Evolutionary conservation across 2,329 filamentous ascomycete species (phyloP), one percentile per base, ranked within the genome.

Genomic region (Cercospora berteroae): DNA sequence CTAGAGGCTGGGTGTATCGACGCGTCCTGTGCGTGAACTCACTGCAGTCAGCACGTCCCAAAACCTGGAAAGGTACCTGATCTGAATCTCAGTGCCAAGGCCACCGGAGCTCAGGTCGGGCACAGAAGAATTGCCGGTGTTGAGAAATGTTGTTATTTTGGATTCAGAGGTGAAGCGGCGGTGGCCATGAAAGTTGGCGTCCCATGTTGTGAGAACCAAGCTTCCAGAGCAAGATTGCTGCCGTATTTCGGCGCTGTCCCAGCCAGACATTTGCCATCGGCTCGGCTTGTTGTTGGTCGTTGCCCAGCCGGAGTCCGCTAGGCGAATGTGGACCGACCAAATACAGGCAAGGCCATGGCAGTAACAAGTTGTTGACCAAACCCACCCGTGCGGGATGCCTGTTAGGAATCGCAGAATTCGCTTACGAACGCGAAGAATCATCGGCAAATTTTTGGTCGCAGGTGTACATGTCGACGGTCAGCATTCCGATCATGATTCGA

Each of bases 281-380:
- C 42, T 67, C 65, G 65, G 60, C 20, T 31, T 29, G 63, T 55
- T 23, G 42, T 31, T 50, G 52, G 60, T 67, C 52, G 60, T 33
- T 62, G 60, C 55, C 48, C 52, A 29, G 42, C 31, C 65, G 65
- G 59, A 33, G 33, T 60, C 58, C 18, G 60, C 48, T 63, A 67
- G 60, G 60, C 60, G 65, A 60, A 50, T 56, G 42, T 13, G 18
- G 18, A 63, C 44, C 36, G 39, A 42, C 18, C 48, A 39, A 23
- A 42, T 13, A n/a, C 31, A 61, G 27, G 16, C 55, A 18, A 44
- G 18, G 23, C 42, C 25, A 42, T 31, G 64, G 48, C 27, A 36
- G 39, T 52, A 61, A 36, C 20, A 62, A 31, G 64, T 48, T 56
- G 57, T 61, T 23, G 58, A 29, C 33, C 23, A 23, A 23, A 56